Conservation (phyloP, 768 basidiomycete genomes). For the Leccinum incarnatum region DNA sequence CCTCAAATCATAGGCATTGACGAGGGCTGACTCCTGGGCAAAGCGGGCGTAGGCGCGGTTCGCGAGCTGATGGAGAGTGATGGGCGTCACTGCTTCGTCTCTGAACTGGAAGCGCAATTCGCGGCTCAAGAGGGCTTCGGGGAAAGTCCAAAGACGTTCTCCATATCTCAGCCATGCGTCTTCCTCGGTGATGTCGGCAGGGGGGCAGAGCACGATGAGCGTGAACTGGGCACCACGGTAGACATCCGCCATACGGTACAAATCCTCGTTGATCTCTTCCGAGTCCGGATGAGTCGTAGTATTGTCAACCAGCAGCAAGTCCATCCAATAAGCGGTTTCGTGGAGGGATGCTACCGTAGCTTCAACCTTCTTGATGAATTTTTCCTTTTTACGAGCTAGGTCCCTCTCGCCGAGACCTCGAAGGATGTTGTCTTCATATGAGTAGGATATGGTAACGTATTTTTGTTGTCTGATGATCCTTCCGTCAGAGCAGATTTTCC, state of each 20-base stretch:
- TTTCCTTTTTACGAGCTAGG: not conserved
- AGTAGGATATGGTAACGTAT: constrained; percentile 23
- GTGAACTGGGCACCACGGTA: constrained; percentile 24
- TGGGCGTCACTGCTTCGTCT: constrained; percentile 8
- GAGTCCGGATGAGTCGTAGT: not conserved
- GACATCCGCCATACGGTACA: constrained; percentile 26
- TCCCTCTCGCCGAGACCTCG: not conserved
- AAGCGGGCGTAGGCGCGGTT: constrained; percentile 18
- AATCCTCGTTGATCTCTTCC: constrained; percentile 13
- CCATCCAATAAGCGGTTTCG: constrained; percentile 23
- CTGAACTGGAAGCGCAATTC: constrained; percentile 16
- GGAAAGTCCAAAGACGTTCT: constrained; percentile 26
- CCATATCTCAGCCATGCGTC: constrained; percentile 18
- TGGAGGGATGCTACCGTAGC: constrained; percentile 3
- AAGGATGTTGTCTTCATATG: constrained; percentile 10
- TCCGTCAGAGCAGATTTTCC: constrained; percentile 1
- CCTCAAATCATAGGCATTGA: constrained; percentile 19
- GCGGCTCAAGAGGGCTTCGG: constrained; percentile 21
- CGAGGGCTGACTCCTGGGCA: constrained; percentile 18
- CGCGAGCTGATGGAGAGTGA: constrained; percentile 26
- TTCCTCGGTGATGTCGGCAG: not conserved
- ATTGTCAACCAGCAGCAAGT: constrained; percentile 5
- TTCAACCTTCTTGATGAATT: constrained; percentile 9
- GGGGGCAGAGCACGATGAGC: constrained; percentile 18
- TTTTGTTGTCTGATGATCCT: constrained; percentile 5